Conservation (phyloP, 768 basidiomycete species). For the Lanmaoa rubissima region DNA sequence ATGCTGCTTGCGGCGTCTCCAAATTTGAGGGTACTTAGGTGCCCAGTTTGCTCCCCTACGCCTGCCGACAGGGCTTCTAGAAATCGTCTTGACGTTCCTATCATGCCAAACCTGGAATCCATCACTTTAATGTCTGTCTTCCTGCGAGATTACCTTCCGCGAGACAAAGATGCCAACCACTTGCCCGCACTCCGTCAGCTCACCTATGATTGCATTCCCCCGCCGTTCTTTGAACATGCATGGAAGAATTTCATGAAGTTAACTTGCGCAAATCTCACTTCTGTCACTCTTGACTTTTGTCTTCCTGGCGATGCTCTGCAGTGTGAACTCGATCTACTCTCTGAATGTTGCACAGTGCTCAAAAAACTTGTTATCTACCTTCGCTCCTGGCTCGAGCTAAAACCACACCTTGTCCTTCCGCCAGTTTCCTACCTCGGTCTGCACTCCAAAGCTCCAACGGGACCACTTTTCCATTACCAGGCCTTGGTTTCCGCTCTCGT, state of each 20-base stretch:
- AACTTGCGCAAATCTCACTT: slow-evolving; percentile 28
- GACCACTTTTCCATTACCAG: slow-evolving; percentile 13
- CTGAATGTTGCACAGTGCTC: slow-evolving; percentile 24
- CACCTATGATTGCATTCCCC: slow-evolving; percentile 32
- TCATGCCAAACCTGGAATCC: slow-evolving; percentile 29
- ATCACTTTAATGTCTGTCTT: slow-evolving; percentile 28
- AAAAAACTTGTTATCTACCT: slow-evolving; percentile 28
- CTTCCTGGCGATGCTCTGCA: slow-evolving; percentile 25
- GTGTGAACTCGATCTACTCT: slow-evolving; percentile 23
- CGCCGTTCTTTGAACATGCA: slow-evolving; percentile 27
- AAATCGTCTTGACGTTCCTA: slow-evolving; percentile 21
- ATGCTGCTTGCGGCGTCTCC: slow-evolving; percentile 22
- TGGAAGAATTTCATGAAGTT: slow-evolving; percentile 28
- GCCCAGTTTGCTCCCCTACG: slow-evolving; percentile 28
- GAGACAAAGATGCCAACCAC: slow-evolving; percentile 26
- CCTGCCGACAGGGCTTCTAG: slow-evolving; percentile 20
- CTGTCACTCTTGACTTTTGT: slow-evolving; percentile 27
- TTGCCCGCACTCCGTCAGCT: slow-evolving; percentile 31
- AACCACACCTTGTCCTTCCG: slow-evolving; percentile 20
- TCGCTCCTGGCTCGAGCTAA: slow-evolving; percentile 26
- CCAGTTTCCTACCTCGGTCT: slow-evolving; percentile 27
- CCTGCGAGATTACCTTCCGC: slow-evolving; percentile 30
- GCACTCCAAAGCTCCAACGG: slow-evolving; percentile 17
- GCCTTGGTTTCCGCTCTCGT: slow-evolving; percentile 23
- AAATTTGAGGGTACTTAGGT: slow-evolving; percentile 29